Percentiles rank a stretch among this genome's conserved stretches.
Conservation (phyloP, 768 basidiomycete genomes). For the Tricholoma terreum region DNA sequence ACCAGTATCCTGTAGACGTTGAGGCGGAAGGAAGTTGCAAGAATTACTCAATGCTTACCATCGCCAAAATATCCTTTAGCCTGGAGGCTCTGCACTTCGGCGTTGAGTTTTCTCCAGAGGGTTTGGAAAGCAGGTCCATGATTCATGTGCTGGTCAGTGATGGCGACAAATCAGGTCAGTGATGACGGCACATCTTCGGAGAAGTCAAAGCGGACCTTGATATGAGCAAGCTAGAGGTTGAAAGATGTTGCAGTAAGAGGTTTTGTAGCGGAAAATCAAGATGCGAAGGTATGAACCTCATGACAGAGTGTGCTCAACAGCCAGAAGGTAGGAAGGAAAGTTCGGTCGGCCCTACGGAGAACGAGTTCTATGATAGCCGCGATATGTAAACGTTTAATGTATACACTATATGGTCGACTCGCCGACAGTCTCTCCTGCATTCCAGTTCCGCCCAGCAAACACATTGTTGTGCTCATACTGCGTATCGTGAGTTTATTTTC, state of each 20-base stretch:
- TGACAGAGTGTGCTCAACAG: slow-evolving; percentile 80
- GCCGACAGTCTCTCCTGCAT: slow-evolving; percentile 79
- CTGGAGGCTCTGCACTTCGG: slow-evolving; percentile 70
- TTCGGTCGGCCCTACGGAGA: slow-evolving; percentile 57
- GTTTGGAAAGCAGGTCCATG: slow-evolving; percentile 76
- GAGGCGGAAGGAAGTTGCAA: not conserved
- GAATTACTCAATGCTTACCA: slow-evolving; percentile 38
- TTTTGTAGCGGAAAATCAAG: not conserved
- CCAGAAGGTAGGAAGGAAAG: slow-evolving; percentile 61
- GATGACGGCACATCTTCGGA: not conserved
- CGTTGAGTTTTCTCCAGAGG: slow-evolving; percentile 63
- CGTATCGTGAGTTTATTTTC: not conserved
- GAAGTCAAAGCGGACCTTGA: slow-evolving; percentile 49
- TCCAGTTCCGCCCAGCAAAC: slow-evolving; percentile 85
- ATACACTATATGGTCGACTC: slow-evolving; percentile 9
- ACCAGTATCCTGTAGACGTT: slow-evolving; percentile 68
- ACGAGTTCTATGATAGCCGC: slow-evolving; percentile 60
- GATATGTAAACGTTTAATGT: not conserved
- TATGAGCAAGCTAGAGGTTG: slow-evolving; percentile 66
- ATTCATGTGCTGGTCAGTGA: slow-evolving; percentile 89
- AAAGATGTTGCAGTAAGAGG: not conserved
- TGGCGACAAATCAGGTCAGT: slow-evolving; percentile 1
- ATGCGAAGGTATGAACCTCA: slow-evolving; percentile 49
- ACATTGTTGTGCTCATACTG: slow-evolving; percentile 79
- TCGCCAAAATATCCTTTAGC: slow-evolving; percentile 79